These are phyloP conservation scores for Chaetomium fimeti DNA, from an alignment of 495 filamentous ascomycete genomes.

Conservation along the genomic window DNA sequence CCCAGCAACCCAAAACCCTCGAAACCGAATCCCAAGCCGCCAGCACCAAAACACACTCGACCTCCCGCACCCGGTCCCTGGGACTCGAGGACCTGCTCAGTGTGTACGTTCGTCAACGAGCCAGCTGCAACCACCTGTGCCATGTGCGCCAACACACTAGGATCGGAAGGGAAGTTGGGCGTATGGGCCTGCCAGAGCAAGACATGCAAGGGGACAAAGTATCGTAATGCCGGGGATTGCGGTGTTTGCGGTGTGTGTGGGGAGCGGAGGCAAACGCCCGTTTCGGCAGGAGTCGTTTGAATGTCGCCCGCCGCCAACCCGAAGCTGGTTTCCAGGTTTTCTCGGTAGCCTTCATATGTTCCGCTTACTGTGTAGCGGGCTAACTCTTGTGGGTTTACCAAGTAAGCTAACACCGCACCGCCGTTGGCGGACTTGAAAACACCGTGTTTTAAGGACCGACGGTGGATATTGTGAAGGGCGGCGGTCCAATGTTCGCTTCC, in stretches of 20 bases:
- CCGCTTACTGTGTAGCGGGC: too few relatives aligned
- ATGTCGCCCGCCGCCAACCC: background rate
- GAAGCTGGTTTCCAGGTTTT: background rate
- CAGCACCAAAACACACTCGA: background rate
- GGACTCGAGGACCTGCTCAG: conserved; percentile 44
- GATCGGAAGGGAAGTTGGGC: conserved; percentile 45
- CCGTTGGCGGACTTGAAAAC: background rate
- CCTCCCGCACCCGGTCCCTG: background rate
- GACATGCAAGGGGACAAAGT: conserved; percentile 52
- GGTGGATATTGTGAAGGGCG: background rate
- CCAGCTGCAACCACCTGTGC: conserved; percentile 52
- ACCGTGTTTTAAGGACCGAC: background rate
- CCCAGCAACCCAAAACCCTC: too few relatives aligned
- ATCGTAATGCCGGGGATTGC: conserved; percentile 63
- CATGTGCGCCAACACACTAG: conserved; percentile 65
- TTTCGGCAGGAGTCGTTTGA: background rate
- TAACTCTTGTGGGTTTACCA: too few relatives aligned
- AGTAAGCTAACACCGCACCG: too few relatives aligned
- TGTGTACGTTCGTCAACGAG: conserved; percentile 64
- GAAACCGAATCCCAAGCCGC: background rate
- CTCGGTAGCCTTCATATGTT: too few relatives aligned
- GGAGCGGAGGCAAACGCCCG: conserved; percentile 31
- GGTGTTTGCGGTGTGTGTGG: conserved; percentile 68
- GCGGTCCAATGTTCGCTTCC: too few relatives aligned
- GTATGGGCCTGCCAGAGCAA: conserved; percentile 61